These are phyloP conservation scores for Tulasnella sp. DNA, from an alignment of 768 basidiomycete genomes.

Conservation along the genomic window DNA sequence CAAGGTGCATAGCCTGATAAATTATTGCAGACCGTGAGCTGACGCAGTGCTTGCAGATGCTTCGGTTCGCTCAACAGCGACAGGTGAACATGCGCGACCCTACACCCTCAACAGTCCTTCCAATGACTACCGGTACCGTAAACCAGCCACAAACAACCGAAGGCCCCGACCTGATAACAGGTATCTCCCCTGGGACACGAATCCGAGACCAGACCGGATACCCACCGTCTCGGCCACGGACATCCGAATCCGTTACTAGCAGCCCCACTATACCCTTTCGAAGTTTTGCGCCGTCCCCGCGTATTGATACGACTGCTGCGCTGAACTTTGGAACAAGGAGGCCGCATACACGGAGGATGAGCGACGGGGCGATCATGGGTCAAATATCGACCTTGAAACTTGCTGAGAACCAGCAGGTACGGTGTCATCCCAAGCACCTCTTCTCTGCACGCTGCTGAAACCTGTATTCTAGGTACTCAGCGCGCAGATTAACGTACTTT, in stretches of 20 bases:
- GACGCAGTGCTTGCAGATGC: too few relatives aligned
- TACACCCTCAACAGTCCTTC: too few relatives aligned
- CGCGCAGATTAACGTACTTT: slow-evolving; percentile 15
- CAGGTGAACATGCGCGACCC: neutral
- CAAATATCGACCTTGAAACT: slow-evolving; percentile 15
- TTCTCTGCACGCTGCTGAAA: too few relatives aligned
- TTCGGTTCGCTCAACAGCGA: slow-evolving; percentile 1
- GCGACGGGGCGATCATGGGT: too few relatives aligned
- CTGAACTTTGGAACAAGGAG: neutral
- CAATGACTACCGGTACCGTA: too few relatives aligned
- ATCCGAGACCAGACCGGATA: neutral
- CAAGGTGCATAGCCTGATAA: neutral
- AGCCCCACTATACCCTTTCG: neutral
- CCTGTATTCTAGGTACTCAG: slow-evolving; percentile 3
- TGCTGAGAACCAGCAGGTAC: slow-evolving; percentile 17
- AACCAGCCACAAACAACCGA: too few relatives aligned
- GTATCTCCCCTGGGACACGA: neutral
- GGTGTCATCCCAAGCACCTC: neutral
- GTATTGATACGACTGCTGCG: neutral
- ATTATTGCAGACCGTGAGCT: neutral
- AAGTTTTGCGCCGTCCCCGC: neutral
- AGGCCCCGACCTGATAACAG: too few relatives aligned
- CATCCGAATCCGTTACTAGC: neutral
- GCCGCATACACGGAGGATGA: too few relatives aligned
- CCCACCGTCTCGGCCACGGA: neutral